phyloP scores from a whole-genome alignment of 441 rosid genomes.

The Manihot esculenta region DNA sequence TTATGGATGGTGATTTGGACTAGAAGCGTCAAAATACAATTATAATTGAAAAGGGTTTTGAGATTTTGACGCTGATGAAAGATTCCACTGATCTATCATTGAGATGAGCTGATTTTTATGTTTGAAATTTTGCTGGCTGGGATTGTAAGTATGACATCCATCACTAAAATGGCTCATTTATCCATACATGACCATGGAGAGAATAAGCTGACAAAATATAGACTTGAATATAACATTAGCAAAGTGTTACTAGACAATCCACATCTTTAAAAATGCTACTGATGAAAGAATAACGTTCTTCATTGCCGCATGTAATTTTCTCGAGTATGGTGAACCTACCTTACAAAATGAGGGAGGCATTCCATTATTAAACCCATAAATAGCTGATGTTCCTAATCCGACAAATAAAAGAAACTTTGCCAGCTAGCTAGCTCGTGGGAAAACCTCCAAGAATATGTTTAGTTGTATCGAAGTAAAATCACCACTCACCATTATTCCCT shows the following conservation, averaged over 20 bases:
- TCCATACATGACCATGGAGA: neutral
- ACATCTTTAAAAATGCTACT: neutral
- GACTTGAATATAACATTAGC: neutral
- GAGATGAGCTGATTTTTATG: no score
- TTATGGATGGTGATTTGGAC: no score
- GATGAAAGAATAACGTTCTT: slow-evolving; percentile 5
- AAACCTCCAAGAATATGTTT: slow-evolving; percentile 30
- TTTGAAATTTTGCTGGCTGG: no score
- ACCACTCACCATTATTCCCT: neutral
- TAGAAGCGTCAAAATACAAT: no score
- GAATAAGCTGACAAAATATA: neutral
- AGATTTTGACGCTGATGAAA: no score
- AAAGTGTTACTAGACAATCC: neutral
- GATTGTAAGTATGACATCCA: no score
- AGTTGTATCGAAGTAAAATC: neutral
- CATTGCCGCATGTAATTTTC: slow-evolving; percentile 11
- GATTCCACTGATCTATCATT: no score
- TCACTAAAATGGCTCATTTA: no score
- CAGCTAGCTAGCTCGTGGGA: neutral
- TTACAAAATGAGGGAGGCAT: slow-evolving; percentile 31
- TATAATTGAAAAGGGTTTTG: no score
- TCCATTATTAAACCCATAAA: slow-evolving; percentile 26
- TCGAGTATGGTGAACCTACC: neutral
- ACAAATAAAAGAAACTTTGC: neutral
- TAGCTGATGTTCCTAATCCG: neutral